Base-by-base conservation (phyloP, 768 basidiomycete genomes). In the Macrolepiota albuminosa region DNA sequence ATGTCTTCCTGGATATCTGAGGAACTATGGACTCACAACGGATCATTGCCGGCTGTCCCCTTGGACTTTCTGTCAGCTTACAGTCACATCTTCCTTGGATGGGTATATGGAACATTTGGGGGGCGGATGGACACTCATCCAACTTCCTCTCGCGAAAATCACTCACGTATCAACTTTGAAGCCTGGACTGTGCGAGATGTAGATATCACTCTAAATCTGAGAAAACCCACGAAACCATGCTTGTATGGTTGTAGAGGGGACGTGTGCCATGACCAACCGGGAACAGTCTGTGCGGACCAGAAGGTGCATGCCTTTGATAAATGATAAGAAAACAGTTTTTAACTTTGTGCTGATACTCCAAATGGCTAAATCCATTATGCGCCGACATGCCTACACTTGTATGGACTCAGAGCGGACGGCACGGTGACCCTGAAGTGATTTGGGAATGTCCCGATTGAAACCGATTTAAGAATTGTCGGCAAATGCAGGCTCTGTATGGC, bases 401-500 rank as follows among this genome's bases (percentile, higher is more conserved):
- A 52, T 18, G 34, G 16, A 21, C 33, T 46, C 55, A 18, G 29
- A 40, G 48, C 49, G 49, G 21, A 43, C n/a, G 57, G n/a, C 46
- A 36, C 26, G 21, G 31, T 26, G 29, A 57, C 33, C 47, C 47
- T 50, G 47, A 34, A 49, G 18, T 21, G 16, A 37, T 45, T 36
- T 36, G 21, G 50, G n/a, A 31, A n/a, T n/a, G 40, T 11, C 40
- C 54, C 54, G 52, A 47, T 33, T 24, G 51, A 58, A 51, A 51
- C 13, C 34, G 50, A 51, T 36, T n/a, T 24, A 51, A 34, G 50
- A 43, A 47, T 46, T 42, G 47, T 42, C 57, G 62, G 59, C 43
- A 58, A 46, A 54, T 37, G 46, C 31, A 52, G 53, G 7, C 53
- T 55, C 31, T 57, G 54, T 29, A 34, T 49, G 58, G 46, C 52